Evolutionary conservation across 129 eudicot species (phyloP), one percentile per base, ranked within the genome.

Genomic region (Sambucus nigra): DNA sequence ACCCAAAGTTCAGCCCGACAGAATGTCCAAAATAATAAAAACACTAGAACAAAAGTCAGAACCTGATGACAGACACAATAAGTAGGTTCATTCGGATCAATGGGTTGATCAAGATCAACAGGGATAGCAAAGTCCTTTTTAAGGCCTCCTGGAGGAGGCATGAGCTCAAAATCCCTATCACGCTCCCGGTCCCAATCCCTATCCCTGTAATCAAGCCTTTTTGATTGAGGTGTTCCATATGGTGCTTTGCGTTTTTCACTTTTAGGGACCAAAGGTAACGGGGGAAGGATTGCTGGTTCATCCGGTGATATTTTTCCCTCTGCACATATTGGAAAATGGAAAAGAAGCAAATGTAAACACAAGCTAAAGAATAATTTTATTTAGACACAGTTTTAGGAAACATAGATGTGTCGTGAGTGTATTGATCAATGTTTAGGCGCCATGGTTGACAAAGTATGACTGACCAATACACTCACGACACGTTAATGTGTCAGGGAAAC

Each of bases 41-140:
- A n/a, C n/a, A n/a, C n/a, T n/a, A n/a, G n/a, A n/a, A n/a, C n/a
- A n/a, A n/a, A n/a, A n/a, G n/a, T n/a, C n/a, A 28, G 44, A 64
- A 89, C 98, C 98, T 91, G 99, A 65, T 91, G 95, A 72, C 99
- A 91, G 59, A 91, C 85, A 53, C 99, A 91, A 69, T 91, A 91
- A 27, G 83, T 91, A 12, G 94, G 95, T 73, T 91, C 95, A 67
- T 91, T 86, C 57, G 99, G 99, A 71, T 91, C 99, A 53, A 91
- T 86, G 25, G 98, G 98, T 60, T 91, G 98, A 53, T 91, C 98
- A 25, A 81, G 76, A 51, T 91, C 98, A 52, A 73, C 52, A 7
- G 98, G 95, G 45, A 75, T 38, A 5, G 93, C 67, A 61, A 76
- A 85, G 51, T 91, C 99, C 75, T 67, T 74, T 65, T 79, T 91